These are phyloP conservation scores for Pleoardoris graminearum DNA, from an alignment of 2,329 filamentous ascomycete species.

Conservation along the genomic window DNA sequence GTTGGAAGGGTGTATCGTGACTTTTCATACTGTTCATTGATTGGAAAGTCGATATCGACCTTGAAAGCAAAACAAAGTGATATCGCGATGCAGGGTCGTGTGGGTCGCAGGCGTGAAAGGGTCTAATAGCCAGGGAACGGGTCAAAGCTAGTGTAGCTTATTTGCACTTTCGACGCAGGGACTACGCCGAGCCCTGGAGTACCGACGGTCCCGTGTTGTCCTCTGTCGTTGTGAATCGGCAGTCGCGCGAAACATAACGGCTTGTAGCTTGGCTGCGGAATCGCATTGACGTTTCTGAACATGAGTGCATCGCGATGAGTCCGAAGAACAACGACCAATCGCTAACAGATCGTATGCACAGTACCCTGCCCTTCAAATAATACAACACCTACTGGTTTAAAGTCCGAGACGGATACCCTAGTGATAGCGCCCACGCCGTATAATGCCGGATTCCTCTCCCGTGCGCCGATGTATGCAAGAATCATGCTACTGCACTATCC, in stretches of 20 bases:
- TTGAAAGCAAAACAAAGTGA: not conserved
- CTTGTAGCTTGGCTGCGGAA: too few species aligned
- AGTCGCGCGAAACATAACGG: too few species aligned
- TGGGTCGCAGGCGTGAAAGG: not conserved
- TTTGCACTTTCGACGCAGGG: conserved; percentile 12
- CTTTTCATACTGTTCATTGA: not conserved
- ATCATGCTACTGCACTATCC: conserved; percentile 15
- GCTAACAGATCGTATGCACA: not conserved
- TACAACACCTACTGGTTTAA: not conserved
- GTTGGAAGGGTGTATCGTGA: not conserved
- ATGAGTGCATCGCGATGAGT: too few species aligned
- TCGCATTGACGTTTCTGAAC: too few species aligned
- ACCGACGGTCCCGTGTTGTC: not conserved
- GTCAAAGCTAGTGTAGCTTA: conserved; percentile 27
- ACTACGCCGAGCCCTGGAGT: conserved; percentile 12
- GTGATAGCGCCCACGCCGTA: conserved; percentile 16
- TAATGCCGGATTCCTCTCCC: conserved; percentile 17
- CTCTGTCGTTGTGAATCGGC: too few species aligned
- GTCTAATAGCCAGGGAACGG: conserved; percentile 7
- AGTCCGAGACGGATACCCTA: too few species aligned
- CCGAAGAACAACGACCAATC: too few species aligned
- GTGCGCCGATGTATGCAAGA: conserved; percentile 24
- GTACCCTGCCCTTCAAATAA: not conserved
- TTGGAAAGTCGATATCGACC: not conserved
- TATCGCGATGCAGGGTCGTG: conserved; percentile 1